phyloP scores from a whole-genome alignment of 2,329 filamentous ascomycete genomes.

The Parafenestella ontariensis region DNA sequence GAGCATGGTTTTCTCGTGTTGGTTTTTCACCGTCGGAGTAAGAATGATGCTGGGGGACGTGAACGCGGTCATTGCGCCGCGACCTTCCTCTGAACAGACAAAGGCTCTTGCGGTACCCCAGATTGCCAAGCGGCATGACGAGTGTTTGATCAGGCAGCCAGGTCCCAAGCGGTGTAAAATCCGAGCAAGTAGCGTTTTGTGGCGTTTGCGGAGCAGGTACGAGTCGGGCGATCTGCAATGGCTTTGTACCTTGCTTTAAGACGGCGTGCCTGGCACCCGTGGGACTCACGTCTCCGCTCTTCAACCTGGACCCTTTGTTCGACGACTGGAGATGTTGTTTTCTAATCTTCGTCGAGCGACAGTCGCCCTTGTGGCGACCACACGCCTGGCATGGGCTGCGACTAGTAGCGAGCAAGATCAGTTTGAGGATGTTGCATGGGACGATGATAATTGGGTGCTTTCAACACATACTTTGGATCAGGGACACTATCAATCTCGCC shows the following conservation, averaged over 20 bases:
- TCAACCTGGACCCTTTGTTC: conserved; percentile 1
- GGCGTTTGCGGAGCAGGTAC: neutral
- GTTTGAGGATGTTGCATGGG: conserved; percentile 61
- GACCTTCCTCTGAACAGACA: no score
- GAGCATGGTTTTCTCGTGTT: neutral
- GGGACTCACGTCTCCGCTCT: neutral
- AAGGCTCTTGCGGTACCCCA: no score
- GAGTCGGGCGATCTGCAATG: neutral
- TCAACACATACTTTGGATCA: conserved; percentile 61
- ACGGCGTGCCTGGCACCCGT: conserved; percentile 2
- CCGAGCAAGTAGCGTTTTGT: neutral
- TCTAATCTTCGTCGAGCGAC: conserved; percentile 6
- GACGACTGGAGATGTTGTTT: conserved; percentile 6
- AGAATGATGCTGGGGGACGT: neutral
- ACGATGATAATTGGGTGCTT: conserved; percentile 64
- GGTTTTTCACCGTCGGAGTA: neutral
- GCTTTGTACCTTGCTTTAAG: conserved; percentile 13
- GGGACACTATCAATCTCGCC: conserved; percentile 67
- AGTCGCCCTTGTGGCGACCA: conserved; percentile 18
- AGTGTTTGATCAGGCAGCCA: neutral
- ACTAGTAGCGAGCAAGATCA: conserved; percentile 30
- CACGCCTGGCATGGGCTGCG: conserved; percentile 10
- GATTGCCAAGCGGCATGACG: neutral
- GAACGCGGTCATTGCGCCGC: neutral
- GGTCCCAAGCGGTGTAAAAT: neutral